Base-by-base conservation (phyloP, 495 filamentous ascomycete genomes). In the Penicillium steckii region DNA sequence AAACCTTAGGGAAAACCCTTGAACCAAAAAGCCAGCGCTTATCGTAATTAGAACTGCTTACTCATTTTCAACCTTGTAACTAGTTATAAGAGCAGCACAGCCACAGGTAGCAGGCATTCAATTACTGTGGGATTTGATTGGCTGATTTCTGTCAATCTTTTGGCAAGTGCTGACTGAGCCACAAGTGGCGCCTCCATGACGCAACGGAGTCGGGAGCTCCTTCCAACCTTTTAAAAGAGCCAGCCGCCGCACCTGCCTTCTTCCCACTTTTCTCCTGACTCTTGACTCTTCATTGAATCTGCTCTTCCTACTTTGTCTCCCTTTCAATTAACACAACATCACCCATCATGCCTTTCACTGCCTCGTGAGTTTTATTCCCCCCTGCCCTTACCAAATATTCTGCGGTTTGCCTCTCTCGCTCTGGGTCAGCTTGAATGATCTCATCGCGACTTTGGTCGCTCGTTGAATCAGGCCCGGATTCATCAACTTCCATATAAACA, bases 321-420 rank as follows among this genome's bases (percentile, higher is more conserved):
- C 15, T 37, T 15, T 37, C 33, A n/a, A 13, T 35, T 35, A 5
- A 12, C n/a, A 37, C 7, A 15, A 49, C 10, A 19, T 15, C 19
- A 15, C 44, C 38, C 74, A 81, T 45, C 52, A 85, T 85, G 82
- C 72, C 81, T 76, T 84, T 85, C 76, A 84, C 82, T 57, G 81
- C 79, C 46, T 83, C 80, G 80, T 83, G 80, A 74, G 78, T 75
- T 44, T 8, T 32, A 18, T 37, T 18, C 18, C 38, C 33, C 15
- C 6, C 10, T 27, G 38, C 32, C 5, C 33, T 5, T 18, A 6
- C 4, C 32, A 18, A 27, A 5, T 27, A 27, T 10, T 4, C 26
- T 27, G 5, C 10, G 6, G 32, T 23, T 23, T n/a, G n/a, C n/a
- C 17, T 41, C 38, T 19, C 38, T 4, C 10, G 35, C 8, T 9